Conservation (phyloP, 139 green algal species). For the Spirogloea muscicola region DNA sequence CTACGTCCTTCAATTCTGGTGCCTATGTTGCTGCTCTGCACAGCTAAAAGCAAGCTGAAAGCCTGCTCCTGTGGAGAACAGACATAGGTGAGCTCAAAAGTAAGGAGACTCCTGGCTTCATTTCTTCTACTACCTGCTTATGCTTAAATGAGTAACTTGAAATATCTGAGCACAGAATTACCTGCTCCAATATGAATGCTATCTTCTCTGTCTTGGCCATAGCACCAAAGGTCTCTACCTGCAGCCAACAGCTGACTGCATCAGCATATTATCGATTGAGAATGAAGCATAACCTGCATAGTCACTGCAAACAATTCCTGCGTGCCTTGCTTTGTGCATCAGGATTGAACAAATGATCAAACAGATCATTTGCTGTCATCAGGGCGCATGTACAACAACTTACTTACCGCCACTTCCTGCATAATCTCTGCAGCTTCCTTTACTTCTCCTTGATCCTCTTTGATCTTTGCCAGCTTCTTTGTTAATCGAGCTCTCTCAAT, state of each 20-base stretch:
- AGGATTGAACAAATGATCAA: no score
- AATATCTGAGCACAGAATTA: no score
- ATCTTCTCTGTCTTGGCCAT: conserved; percentile 99
- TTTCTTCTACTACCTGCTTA: no score
- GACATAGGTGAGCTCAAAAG: neutral
- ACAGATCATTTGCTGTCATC: no score
- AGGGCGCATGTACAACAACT: no score
- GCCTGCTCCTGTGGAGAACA: neutral
- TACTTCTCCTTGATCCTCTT: conserved; percentile 88
- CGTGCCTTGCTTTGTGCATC: no score
- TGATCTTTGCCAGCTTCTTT: conserved; percentile 76
- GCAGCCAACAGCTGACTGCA: no score
- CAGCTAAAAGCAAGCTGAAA: neutral
- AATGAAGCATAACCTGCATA: no score
- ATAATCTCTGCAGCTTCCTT: conserved; percentile 87
- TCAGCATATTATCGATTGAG: no score
- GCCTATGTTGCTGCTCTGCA: neutral
- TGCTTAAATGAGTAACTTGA: no score
- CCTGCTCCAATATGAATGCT: conserved; percentile 96
- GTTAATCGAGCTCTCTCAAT: conserved; percentile 94
- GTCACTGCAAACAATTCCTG: no score
- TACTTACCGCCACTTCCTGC: conserved; percentile 85
- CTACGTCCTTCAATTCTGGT: neutral
- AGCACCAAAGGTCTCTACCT: conserved; percentile 92
- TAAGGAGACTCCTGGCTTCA: no score